Conservation (phyloP, 2,329 filamentous ascomycete species). For the Penicillium sp. region DNA sequence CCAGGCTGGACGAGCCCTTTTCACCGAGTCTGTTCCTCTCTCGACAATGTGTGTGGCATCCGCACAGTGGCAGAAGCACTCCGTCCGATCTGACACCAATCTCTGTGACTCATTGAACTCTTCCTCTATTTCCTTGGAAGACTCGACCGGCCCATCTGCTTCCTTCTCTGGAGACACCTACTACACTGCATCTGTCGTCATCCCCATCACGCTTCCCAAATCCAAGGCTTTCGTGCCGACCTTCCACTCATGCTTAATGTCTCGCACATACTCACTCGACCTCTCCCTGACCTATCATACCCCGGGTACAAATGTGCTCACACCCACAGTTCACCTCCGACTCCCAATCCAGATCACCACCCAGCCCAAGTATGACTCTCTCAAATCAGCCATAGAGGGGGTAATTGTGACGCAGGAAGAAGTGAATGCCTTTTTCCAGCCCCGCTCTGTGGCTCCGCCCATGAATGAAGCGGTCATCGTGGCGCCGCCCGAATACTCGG, state of each 20-base stretch:
- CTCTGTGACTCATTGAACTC: constrained; percentile 29
- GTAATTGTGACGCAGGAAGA: constrained; percentile 25
- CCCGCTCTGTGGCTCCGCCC: constrained; percentile 24
- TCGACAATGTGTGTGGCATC: constrained; percentile 54
- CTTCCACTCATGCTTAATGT: constrained; percentile 65
- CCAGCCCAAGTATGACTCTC: constrained; percentile 10
- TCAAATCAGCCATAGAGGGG: constrained; percentile 8
- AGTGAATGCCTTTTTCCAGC: constrained; percentile 28
- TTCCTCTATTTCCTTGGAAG: constrained; percentile 19
- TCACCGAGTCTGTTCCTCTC: constrained; percentile 50
- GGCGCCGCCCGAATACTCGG: constrained; percentile 19
- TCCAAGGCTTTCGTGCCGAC: constrained; percentile 62
- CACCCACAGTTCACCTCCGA: constrained; percentile 39
- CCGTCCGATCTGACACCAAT: constrained; percentile 27
- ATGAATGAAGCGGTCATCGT: constrained; percentile 7
- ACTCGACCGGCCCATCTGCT: constrained; percentile 33
- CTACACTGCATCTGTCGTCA: constrained; percentile 60
- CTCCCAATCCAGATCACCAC: constrained; percentile 44
- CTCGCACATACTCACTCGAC: constrained; percentile 60
- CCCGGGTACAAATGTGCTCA: constrained; percentile 41
- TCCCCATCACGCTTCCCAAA: constrained; percentile 60
- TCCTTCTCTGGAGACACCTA: constrained; percentile 41
- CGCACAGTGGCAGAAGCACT: constrained; percentile 54
- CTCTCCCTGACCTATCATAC: constrained; percentile 55
- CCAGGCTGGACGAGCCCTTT: constrained; percentile 48